These are phyloP conservation scores for Diophrys sp. DNA, from an alignment of 73 alveolate genomes.

Conservation along the genomic window DNA sequence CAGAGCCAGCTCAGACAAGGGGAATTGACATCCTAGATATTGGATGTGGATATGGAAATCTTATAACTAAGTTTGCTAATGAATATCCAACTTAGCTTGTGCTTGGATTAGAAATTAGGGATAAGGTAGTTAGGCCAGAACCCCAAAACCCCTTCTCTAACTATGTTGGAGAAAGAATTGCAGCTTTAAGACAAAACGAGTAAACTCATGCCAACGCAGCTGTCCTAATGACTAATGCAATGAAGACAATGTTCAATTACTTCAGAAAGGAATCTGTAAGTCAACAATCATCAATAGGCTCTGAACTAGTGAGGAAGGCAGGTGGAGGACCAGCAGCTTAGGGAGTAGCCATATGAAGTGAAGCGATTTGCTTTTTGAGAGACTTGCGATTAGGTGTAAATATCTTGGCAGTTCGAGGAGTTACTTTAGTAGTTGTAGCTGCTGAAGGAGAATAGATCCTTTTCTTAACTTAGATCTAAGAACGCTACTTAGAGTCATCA, in stretches of 20 bases:
- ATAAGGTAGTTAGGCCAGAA: conserved; percentile 82
- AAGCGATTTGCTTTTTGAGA: too few relatives aligned
- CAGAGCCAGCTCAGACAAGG: conserved; percentile 26
- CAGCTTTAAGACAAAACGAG: conserved; percentile 86
- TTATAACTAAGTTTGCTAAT: conserved; percentile 80
- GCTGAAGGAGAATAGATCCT: too few relatives aligned
- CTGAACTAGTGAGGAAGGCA: too few relatives aligned
- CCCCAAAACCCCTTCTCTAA: too few relatives aligned
- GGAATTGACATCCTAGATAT: conserved; percentile 73
- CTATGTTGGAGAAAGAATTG: conserved; percentile 92
- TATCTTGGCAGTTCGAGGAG: too few relatives aligned
- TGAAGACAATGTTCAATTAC: conserved; percentile 68
- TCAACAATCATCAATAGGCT: too few relatives aligned
- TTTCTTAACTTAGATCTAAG: too few relatives aligned
- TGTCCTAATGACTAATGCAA: conserved; percentile 91
- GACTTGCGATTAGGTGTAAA: too few relatives aligned
- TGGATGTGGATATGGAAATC: conserved; percentile 99
- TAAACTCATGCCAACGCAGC: conserved; percentile 79
- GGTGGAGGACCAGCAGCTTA: too few relatives aligned
- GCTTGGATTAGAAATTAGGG: conserved; percentile 97
- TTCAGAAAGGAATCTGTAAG: conserved; percentile 46
- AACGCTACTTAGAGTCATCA: too few relatives aligned
- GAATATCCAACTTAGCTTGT: conserved; percentile 75
- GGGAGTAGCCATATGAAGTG: too few relatives aligned
- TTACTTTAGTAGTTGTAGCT: too few relatives aligned